phyloP scores from a whole-genome alignment of 768 basidiomycete species.

The Rhodotorula toruloides region DNA sequence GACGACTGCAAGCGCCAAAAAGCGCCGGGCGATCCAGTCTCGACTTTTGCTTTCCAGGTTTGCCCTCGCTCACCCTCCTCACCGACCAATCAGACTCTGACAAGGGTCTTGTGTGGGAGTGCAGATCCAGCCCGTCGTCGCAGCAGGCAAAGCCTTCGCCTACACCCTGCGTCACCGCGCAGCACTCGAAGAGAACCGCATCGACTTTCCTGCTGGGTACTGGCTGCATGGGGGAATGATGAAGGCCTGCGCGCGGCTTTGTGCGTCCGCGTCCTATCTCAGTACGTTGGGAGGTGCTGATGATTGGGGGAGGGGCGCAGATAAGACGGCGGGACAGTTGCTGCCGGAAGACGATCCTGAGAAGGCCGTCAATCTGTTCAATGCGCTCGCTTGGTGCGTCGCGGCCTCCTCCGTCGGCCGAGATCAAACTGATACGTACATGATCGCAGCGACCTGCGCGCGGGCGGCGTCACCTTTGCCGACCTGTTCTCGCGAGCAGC shows the following conservation, averaged over 20 bases:
- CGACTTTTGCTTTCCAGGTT: slow-evolving; percentile 27
- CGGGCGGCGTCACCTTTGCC: slow-evolving; percentile 2
- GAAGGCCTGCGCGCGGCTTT: slow-evolving; percentile 1
- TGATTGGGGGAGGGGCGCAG: not conserved
- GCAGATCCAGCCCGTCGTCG: slow-evolving; percentile 17
- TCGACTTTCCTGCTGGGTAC: slow-evolving; percentile 3
- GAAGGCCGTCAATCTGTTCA: slow-evolving; percentile 20
- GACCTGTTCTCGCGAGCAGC: slow-evolving; percentile 8
- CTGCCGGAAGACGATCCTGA: slow-evolving; percentile 14
- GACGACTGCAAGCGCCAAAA: slow-evolving; percentile 19
- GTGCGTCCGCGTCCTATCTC: slow-evolving; percentile 4
- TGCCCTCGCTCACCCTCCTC: not conserved
- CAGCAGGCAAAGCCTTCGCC: slow-evolving; percentile 18
- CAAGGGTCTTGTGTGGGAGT: not conserved
- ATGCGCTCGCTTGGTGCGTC: slow-evolving; percentile 24
- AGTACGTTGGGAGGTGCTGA: not conserved
- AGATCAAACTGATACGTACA: too few species aligned
- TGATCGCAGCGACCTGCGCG: slow-evolving; percentile 15
- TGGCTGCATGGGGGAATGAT: slow-evolving; percentile 7
- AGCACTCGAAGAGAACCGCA: not conserved
- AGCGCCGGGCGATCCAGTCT: slow-evolving; percentile 6
- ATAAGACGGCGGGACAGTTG: not conserved
- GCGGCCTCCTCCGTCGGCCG: not conserved
- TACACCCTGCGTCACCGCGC: slow-evolving; percentile 12
- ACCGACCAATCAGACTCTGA: not conserved